Conservation (phyloP, 1,284 basidiomycete genomes). For the Moesziomyces globuligerus region DNA sequence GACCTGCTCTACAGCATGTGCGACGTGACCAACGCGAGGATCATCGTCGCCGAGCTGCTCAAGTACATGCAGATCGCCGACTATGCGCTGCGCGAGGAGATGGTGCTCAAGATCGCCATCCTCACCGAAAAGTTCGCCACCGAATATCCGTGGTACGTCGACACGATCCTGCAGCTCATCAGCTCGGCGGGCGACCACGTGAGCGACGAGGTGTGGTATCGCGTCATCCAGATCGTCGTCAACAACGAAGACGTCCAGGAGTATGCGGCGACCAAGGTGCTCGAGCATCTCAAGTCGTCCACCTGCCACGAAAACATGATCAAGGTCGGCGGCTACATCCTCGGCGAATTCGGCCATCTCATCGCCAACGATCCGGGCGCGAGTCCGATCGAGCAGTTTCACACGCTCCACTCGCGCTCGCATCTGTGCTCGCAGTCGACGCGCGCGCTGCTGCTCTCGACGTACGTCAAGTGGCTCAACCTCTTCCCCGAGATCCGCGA, state of each 20-base stretch:
- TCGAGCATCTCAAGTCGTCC: conserved; percentile 86
- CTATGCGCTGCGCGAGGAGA: conserved; percentile 93
- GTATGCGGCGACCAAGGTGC: conserved; percentile 93
- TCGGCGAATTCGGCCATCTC: conserved; percentile 92
- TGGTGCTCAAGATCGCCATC: conserved; percentile 98
- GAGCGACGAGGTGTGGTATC: conserved; percentile 98
- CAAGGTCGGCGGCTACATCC: conserved; percentile 95
- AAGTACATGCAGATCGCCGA: conserved; percentile 93
- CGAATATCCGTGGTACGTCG: conserved; percentile 71
- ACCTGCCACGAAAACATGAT: conserved; percentile 96
- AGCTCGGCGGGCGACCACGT: conserved; percentile 97
- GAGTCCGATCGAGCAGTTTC: conserved; percentile 94
- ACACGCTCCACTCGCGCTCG: conserved; percentile 91
- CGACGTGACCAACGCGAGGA: conserved; percentile 91
- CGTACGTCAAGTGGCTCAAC: conserved; percentile 99
- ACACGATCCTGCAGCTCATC: conserved; percentile 82
- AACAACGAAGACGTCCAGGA: conserved; percentile 91
- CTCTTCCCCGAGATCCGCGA: conserved; percentile 98
- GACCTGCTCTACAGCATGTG: conserved; percentile 99
- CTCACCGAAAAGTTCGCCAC: conserved; percentile 96
- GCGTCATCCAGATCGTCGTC: conserved; percentile 96
- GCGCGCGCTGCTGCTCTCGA: conserved; percentile 89
- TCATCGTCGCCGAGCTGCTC: conserved; percentile 92
- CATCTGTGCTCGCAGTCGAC: conserved; percentile 93
- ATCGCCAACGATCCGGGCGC: conserved; percentile 94